phyloP scores from a whole-genome alignment of 306 rosid species.

The Fragaria iinumae region DNA sequence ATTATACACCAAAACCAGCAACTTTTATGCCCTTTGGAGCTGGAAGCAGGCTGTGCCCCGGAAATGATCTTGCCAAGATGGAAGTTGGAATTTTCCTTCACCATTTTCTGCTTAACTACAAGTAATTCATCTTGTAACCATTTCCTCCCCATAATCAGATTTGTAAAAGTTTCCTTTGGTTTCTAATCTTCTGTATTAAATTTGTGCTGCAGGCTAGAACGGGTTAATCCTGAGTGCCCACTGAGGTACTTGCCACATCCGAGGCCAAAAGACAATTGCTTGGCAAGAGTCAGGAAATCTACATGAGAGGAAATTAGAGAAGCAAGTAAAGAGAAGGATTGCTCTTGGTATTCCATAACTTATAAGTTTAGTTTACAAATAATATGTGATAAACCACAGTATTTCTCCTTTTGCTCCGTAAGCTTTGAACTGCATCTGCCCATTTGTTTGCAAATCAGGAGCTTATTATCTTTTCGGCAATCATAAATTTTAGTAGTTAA shows the following conservation, averaged over 20 bases:
- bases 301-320: neutral
- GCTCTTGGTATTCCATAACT: neutral
- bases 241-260: conserved; percentile 68
- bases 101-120: conserved; percentile 59
- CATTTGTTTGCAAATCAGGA: neutral
- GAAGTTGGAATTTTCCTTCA: conserved; percentile 86
- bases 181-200: neutral
- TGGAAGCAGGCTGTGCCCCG: conserved; percentile 78
- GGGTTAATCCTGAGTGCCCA: conserved; percentile 46
- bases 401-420: neutral
- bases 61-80: conserved; percentile 63
- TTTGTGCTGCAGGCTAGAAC: conserved; percentile 51
- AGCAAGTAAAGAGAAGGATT: too few relatives aligned
- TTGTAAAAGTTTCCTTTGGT: neutral
- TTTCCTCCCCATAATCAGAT: neutral
- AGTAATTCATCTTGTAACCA: conserved; percentile 35
- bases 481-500: too few relatives aligned
- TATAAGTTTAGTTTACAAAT: neutral
- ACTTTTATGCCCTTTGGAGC: conserved; percentile 87
- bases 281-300: conserved; percentile 53
- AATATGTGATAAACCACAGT: neutral
- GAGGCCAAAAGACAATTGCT: conserved; percentile 74
- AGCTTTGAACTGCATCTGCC: neutral
- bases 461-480: neutral
- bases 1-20: conserved; percentile 56